Base-by-base conservation (phyloP, 2,329 filamentous ascomycete genomes). In the Ophiostoma novo-ulmi region DNA sequence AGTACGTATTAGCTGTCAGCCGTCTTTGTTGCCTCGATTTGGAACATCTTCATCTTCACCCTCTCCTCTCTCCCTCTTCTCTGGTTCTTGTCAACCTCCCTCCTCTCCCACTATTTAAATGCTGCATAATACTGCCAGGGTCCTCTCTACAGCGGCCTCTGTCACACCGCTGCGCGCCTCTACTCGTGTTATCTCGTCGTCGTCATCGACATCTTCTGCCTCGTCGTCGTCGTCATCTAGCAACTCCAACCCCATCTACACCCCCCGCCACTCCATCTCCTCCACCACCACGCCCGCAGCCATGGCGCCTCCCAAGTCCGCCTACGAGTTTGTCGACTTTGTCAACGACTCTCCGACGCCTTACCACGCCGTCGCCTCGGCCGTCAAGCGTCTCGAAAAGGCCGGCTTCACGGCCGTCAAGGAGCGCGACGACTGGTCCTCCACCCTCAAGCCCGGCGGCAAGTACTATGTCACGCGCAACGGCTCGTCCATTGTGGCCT, bases 401-500 rank as follows among this genome's bases (percentile, higher is more conserved):
- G 94, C 92, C 68, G 94, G 94, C 72, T 99, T 98, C 84, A 85
- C 87, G 76, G 88, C 91, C 76, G 92, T 99, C 81, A 92, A 89
- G 84, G 94, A 98, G 81, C 91, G 92, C 76, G 93, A 97, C 77
- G 89, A 91, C 66, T 98, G 95, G 94, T 87, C 90, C 17, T 88
- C 90, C 1, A 87, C 85, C 65, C 86, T 97, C 73, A 87, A 88
- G 71, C 92, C 93, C 31, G 94, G 94, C 73, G 94, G 94, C 74
- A 97, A 96, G 81, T 98, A 98, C 85, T 97, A 94, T 82, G 87
- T 97, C 77, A 98, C 94, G 67, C 91, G 94, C 74, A 98, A 98
- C 82, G 90, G 88, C 72, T 97, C 93, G 36, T 96, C 94, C 67
- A 91, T 98, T 74, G 88, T 97, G 71, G 94, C 94, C 74, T 98